Percentiles rank a stretch among this genome's conserved stretches.
Conservation (phyloP, 805 yeast species). For the Candida sonorensis region DNA sequence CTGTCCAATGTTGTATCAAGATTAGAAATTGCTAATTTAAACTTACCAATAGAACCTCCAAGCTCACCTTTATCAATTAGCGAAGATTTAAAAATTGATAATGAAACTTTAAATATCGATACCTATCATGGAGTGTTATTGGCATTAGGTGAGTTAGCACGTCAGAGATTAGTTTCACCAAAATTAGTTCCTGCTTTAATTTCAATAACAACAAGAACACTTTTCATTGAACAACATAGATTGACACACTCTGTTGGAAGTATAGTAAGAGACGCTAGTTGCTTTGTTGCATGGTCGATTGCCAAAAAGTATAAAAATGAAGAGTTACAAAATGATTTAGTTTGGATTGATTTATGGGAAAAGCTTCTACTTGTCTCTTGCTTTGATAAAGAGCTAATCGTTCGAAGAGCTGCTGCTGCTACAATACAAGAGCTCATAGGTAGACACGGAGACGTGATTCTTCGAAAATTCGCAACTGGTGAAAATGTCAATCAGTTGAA, state of each 20-base stretch:
- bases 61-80: no score
- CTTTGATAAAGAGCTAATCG: constrained; percentile 67
- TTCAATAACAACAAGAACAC: constrained; percentile 36
- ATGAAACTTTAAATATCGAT: constrained; percentile 31
- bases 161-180: constrained; percentile 10
- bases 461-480: constrained; percentile 19
- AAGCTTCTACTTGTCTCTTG: constrained; percentile 50
- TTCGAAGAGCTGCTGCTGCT: constrained; percentile 79
- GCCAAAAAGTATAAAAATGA: constrained; percentile 32
- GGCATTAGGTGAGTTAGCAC: constrained; percentile 43
- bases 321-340: no score
- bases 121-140: constrained; percentile 54
- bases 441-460: constrained; percentile 46
- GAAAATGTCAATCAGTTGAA: no score
- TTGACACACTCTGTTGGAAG: constrained; percentile 50
- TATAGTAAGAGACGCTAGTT: constrained; percentile 77
- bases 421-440: constrained; percentile 85
- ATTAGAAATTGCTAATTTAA: constrained; percentile 22
- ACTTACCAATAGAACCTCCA: not conserved
- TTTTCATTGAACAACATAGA: constrained; percentile 53
- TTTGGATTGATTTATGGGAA: constrained; percentile 35
- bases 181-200: constrained; percentile 20
- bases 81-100: no score
- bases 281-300: constrained; percentile 80
- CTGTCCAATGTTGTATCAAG: constrained; percentile 27